Percentiles rank a stretch among this genome's conserved stretches.
Conservation (phyloP, 225 moss, liverwort and hornwort species). For the Physcomitrium patens region DNA sequence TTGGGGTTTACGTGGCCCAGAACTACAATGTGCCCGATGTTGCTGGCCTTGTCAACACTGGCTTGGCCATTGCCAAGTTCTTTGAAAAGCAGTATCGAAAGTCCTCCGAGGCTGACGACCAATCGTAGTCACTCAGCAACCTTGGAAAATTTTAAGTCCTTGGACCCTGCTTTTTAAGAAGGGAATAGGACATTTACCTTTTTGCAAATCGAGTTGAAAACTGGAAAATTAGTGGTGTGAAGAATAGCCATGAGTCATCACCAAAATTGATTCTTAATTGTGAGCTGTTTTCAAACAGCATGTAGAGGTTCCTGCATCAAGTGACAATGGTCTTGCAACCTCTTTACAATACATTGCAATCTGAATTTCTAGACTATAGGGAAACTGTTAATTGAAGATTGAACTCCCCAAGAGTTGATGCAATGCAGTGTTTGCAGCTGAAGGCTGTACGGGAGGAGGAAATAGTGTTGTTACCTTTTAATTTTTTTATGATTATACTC, state of each 20-base stretch:
- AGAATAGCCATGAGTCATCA: background rate
- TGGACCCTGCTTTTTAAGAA: background rate
- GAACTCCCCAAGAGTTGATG: too few relatives aligned
- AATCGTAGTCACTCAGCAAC: slow-evolving; percentile 13
- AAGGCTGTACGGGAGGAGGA: too few relatives aligned
- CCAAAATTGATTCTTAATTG: background rate
- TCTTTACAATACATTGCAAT: too few relatives aligned
- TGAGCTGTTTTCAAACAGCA: background rate
- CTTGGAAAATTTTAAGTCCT: background rate
- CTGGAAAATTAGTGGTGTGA: slow-evolving; percentile 4
- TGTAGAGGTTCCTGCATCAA: background rate
- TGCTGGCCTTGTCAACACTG: slow-evolving; percentile 69
- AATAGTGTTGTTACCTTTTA: too few relatives aligned
- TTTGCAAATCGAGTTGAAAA: slow-evolving; percentile 33
- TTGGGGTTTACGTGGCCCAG: slow-evolving; percentile 90
- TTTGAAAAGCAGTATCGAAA: slow-evolving; percentile 89
- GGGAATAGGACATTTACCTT: background rate
- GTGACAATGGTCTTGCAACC: too few relatives aligned
- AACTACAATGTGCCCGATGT: slow-evolving; percentile 88
- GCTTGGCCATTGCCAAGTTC: slow-evolving; percentile 75
- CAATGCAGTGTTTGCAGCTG: too few relatives aligned
- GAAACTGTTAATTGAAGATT: too few relatives aligned
- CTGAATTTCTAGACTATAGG: too few relatives aligned
- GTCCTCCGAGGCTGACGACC: slow-evolving; percentile 63
- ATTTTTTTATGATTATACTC: too few relatives aligned